Evolutionary conservation across 139 green algal species (phyloP), one percentile per base, ranked within the genome.

Genomic region (Haematococcus lacustris): DNA sequence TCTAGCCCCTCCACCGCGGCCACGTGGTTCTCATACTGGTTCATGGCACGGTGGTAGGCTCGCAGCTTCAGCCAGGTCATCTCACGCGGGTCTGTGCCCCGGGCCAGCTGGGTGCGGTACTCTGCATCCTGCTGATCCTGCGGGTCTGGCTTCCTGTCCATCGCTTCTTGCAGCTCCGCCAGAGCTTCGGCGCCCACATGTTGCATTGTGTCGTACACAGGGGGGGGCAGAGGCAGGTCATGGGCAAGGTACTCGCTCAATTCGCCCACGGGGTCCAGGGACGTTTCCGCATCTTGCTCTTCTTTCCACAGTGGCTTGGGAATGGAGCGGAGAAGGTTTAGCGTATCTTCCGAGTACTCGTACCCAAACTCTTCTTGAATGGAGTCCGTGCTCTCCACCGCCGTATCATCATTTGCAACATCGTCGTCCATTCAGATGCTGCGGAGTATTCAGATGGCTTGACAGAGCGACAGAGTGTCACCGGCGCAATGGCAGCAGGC

Each of bases 11-110:
- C 66, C 0, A 38, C 39, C 38, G 38, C 37, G 21, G 69, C 51
- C 32, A 61, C 3, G 33, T 38, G 30, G 17, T 39, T 30, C 5
- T 51, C 38, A 40, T 74, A 40, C 66, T 51, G 28, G 26, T 73
- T 66, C 26, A 69, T 21, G 26, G 51, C 73, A 38, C 62, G 66
- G 33, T 78, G 66, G 40, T 78, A 78, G 33, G 73, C 73, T 33
- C 71, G 47, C 25, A 79, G 60, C 60, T 79, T 79, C 0, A 79
- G 67, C 74, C 74, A 79, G 2, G 59, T 67, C 34, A 79, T 13
- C 35, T 79, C 74, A 40, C 68, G 53, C 23, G 40, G 26, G 37
- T 25, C 60, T 2, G 38, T 47, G 25, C 60, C 68, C 74, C 68
- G 37, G 1, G 69, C 37, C 1, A 79, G 60, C 7, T 40, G 37